phyloP scores from a whole-genome alignment of 2,329 filamentous ascomycete species.

The Diaporthe citriasiana region DNA sequence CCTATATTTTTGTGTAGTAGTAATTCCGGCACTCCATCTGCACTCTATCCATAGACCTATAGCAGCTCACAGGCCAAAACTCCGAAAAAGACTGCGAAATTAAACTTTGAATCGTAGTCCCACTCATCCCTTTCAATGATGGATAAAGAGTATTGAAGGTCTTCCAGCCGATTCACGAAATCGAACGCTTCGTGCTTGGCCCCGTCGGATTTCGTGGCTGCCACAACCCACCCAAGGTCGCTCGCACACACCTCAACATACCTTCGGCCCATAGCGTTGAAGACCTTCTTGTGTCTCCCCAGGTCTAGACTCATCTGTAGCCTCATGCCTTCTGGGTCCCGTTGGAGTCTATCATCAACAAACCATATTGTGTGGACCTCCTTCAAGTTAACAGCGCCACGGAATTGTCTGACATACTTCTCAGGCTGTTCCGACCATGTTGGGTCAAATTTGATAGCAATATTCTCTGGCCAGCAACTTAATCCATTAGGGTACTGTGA shows the following conservation, averaged over 20 bases:
- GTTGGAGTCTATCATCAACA: not conserved
- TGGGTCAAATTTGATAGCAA: not conserved
- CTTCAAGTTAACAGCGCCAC: not conserved
- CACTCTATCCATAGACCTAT: no score
- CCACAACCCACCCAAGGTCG: no score
- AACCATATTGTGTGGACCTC: not conserved
- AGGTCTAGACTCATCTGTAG: not conserved
- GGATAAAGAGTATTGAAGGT: not conserved
- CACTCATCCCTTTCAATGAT: not conserved
- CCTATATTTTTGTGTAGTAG: no score
- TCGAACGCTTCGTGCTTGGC: not conserved
- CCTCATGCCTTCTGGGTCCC: not conserved
- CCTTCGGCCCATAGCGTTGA: conserved; percentile 2
- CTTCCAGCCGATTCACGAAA: not conserved
- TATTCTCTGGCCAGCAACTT: not conserved
- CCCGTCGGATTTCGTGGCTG: not conserved
- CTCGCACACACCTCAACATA: not conserved
- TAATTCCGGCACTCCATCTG: no score
- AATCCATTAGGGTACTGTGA: not conserved
- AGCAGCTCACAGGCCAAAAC: no score
- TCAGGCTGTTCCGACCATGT: not conserved
- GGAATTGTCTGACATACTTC: not conserved
- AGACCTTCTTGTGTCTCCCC: not conserved
- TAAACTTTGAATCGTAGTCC: not conserved
- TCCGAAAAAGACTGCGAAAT: no score